Base-by-base conservation (phyloP, 1,284 basidiomycete genomes). In the Marasmius tenuissimus region DNA sequence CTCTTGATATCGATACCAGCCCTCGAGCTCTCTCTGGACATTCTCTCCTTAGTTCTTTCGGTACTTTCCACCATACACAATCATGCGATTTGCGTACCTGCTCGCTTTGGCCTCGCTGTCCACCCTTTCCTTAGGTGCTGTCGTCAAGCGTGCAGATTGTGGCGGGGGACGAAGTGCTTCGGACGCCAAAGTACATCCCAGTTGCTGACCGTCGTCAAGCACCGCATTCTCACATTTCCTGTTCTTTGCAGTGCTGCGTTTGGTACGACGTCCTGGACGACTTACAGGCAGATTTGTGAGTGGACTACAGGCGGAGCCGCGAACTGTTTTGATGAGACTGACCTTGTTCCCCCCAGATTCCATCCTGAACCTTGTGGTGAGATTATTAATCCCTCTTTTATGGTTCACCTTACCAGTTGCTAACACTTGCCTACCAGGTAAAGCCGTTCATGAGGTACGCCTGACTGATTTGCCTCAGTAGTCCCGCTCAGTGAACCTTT, bases 261-360 rank as follows among this genome's bases (percentile, higher is more conserved):
- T 68, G 67, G 65, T 67, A 64, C 40, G 67, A 68, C 47, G 65
- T 66, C 35, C 63, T 66, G 40, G 63, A 64, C 45, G 65, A 66
- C 42, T 52, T 66, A 51, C 65, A 66, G 56, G 37, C 20, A 33
- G 60, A 64, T 18, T 47, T 64, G 61, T 68, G 60, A 50, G 67
- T 64, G 22, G 34, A 47, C 18, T 27, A 4, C 37, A 38, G 27
- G 37, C 16, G 3, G 3, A 27, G 27, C 27, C 27, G 27, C 27
- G 4, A 4, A 27, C n/a, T 40, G 14, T 11, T n/a, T 16, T 22
- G 22, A 37, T 48, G 22, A 10, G 33, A 14, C 45, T 14, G 18
- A 52, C 18, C 11, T 33, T 11, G 1, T 20, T 35, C 37, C 37
- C 37, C 16, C 37, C 33, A 47, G 64, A 63, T 2, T 64, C 64